phyloP scores from a whole-genome alignment of 371 early-diverging fungal genomes.

The Circinella umbellata region DNA sequence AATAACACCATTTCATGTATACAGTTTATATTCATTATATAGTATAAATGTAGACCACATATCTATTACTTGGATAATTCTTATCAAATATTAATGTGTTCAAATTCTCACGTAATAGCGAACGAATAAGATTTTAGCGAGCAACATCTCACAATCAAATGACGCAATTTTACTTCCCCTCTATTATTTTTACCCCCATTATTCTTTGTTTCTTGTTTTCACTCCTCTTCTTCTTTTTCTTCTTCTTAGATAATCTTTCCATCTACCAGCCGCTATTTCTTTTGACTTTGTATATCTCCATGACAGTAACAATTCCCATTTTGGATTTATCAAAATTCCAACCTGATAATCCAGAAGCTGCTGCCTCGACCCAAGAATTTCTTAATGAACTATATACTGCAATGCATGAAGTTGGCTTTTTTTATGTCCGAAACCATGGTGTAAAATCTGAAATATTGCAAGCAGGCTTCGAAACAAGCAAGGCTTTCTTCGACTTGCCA shows the following conservation, averaged over 20 bases:
- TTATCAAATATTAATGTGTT: too few species aligned
- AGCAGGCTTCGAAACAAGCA: slow-evolving; percentile 34
- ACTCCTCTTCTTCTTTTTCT: background rate
- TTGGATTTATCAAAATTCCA: slow-evolving; percentile 35
- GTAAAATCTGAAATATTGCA: slow-evolving; percentile 43
- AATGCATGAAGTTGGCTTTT: slow-evolving; percentile 64
- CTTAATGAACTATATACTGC: slow-evolving; percentile 55
- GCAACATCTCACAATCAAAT: background rate
- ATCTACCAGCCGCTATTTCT: too few species aligned
- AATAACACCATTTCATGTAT: background rate
- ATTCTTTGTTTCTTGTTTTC: background rate
- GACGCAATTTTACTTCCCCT: slow-evolving; percentile 6
- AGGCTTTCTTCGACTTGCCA: slow-evolving; percentile 59
- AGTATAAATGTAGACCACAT: too few species aligned
- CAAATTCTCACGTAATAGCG: slow-evolving; percentile 5
- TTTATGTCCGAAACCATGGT: slow-evolving; percentile 62
- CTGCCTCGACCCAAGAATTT: slow-evolving; percentile 33
- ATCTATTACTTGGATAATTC: too few species aligned
- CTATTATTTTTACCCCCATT: background rate
- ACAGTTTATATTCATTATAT: too few species aligned
- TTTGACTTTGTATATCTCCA: background rate
- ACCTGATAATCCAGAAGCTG: slow-evolving; percentile 17
- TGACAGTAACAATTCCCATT: slow-evolving; percentile 23
- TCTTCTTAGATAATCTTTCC: too few species aligned
- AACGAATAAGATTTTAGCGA: slow-evolving; percentile 4